Evolutionary conservation across 1,139 yeast genomes (phyloP), one percentile per base, ranked within the genome.

Genomic region (Candida freyschussii): DNA sequence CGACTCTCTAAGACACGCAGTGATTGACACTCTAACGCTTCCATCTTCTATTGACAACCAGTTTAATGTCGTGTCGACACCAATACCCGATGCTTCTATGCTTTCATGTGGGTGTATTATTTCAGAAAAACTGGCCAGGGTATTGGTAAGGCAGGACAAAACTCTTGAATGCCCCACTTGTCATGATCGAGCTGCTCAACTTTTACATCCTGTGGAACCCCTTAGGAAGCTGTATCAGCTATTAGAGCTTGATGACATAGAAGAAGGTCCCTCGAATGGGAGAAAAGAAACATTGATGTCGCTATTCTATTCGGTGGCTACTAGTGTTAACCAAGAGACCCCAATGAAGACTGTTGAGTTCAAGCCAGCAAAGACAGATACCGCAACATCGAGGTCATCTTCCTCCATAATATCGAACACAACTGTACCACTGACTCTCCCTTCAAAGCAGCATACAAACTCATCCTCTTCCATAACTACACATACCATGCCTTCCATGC

Each of bases 31-130:
- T 8, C 23, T 36, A n/a, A 21, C 37, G 3, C 18, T 36, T 6
- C 37, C 39, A 5, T 24, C 32, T 8, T 19, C 28, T 10, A 25
- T 36, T 7, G 39, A 35, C 15, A 19, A 23, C 17, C 12, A 27
- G 9, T 26, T 24, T 13, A 15, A 21, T 21, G 21, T 32, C 9
- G 21, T 36, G 16, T 27, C 24, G 7, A 25, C 28, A 13, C 40
- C 40, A 10, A 35, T 29, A 14, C 26, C 27, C 4, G 45, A 41
- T 22, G 37, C 45, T 13, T 63, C 75, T 2, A 68, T 78, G 20
- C 59, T 82, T 12, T 57, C 76, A 0, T 84, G 94, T 57, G 91
- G 93, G 0, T 83, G 94, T 56, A 56, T 82, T 11, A 65, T 78
- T 0, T 78, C 89, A 1, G 82, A 78, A 44, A 44, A 25, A 31